phyloP scores from a whole-genome alignment of 208 protist species.

The Spongospora subterranea region DNA sequence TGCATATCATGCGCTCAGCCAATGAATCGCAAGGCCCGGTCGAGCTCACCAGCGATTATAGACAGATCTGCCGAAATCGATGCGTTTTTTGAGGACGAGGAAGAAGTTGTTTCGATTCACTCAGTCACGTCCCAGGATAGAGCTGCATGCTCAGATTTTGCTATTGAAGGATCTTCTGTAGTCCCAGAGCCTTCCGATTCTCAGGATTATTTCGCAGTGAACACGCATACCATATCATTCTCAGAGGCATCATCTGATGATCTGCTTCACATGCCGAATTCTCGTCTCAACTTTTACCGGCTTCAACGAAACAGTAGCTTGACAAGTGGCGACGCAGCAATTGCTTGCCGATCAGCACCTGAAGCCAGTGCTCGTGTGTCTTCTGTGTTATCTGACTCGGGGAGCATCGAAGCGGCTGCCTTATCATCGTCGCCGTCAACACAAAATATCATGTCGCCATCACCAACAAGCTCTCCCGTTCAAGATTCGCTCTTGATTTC shows the following conservation, averaged over 20 bases:
- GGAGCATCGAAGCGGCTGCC: too few species aligned
- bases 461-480: background rate
- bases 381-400: too few species aligned
- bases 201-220: background rate
- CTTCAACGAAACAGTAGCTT: background rate
- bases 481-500: too few species aligned
- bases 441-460: background rate
- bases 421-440: background rate
- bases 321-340: background rate
- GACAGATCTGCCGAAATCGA: constrained; percentile 36
- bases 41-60: background rate
- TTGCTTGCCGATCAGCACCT: too few species aligned
- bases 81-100: background rate
- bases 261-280: background rate
- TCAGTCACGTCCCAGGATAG: background rate
- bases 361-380: too few species aligned
- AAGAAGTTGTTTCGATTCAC: background rate
- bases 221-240: background rate
- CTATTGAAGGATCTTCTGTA: background rate
- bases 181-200: background rate
- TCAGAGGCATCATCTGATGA: background rate
- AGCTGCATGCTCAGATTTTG: background rate
- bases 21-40: background rate
- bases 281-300: constrained; percentile 48
- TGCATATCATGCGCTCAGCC: background rate